Conservation (phyloP, 345 rosid genomes). For the Brassica rapa region DNA sequence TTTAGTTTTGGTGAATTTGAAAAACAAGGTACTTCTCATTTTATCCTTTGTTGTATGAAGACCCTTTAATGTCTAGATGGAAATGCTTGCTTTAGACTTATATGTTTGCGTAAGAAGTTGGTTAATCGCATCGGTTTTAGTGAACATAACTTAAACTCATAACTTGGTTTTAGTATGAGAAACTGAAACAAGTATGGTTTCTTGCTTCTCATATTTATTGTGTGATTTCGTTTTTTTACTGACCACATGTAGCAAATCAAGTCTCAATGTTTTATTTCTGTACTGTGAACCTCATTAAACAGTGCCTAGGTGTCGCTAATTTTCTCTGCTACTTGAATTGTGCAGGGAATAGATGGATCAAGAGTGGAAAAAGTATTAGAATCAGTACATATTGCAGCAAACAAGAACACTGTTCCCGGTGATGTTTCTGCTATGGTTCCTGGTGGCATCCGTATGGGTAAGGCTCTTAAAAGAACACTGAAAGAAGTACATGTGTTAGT, state of each 20-base stretch:
- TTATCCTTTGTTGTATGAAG: neutral
- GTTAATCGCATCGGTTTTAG: neutral
- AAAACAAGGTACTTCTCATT: conserved; percentile 60
- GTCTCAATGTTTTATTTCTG: neutral
- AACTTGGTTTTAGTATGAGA: neutral
- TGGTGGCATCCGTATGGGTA: conserved; percentile 98
- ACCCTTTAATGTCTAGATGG: neutral
- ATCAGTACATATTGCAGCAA: conserved; percentile 89
- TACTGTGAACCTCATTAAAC: neutral
- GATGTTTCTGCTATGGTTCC: conserved; percentile 99
- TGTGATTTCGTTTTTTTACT: neutral
- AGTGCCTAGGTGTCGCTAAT: conserved; percentile 3
- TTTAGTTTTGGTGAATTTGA: conserved; percentile 84
- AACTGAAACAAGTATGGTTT: neutral
- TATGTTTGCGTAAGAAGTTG: neutral
- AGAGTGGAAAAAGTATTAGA: conserved; percentile 95
- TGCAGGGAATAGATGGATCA: conserved; percentile 89
- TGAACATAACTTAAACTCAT: neutral
- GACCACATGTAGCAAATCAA: neutral
- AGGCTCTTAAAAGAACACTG: conserved; percentile 12
- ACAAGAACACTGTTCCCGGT: conserved; percentile 93
- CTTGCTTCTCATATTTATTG: neutral
- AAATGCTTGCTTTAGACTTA: neutral
- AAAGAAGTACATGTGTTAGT: neutral
- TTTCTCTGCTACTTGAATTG: neutral